Evolutionary conservation across 345 rosid species (phyloP).

Genomic region (Euclidium syriacum): DNA sequence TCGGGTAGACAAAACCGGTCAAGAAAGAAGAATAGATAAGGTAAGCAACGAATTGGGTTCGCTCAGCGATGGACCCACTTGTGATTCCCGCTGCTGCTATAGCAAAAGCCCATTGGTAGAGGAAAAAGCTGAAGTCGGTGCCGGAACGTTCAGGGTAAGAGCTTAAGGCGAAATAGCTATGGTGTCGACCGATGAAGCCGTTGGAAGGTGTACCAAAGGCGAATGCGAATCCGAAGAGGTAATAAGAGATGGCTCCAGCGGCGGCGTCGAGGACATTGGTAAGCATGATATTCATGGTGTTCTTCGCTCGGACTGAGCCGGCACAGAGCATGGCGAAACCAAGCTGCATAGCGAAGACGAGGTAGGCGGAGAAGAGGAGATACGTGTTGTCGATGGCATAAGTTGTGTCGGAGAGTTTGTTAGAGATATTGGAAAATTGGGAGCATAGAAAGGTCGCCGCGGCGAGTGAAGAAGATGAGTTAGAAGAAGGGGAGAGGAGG

Average conservation of each 20-base stretch:
- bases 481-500: constrained; percentile 24
- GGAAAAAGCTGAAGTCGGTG: constrained; percentile 56
- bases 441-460: constrained; percentile 51
- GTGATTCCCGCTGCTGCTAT: constrained; percentile 80
- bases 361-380: constrained; percentile 80
- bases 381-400: constrained; percentile 61
- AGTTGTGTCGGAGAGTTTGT: constrained; percentile 39
- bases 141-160: constrained; percentile 21
- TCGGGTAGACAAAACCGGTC: constrained; percentile 70
- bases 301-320: constrained; percentile 74
- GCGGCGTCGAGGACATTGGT: constrained; percentile 77
- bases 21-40: constrained; percentile 61
- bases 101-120: constrained; percentile 79
- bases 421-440: constrained; percentile 31
- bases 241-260: constrained; percentile 63
- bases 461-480: constrained; percentile 16
- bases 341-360: constrained; percentile 76
- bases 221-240: constrained; percentile 70
- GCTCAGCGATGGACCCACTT: constrained; percentile 74
- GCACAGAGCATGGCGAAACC: constrained; percentile 90
- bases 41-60: constrained; percentile 78
- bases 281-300: constrained; percentile 84
- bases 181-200: constrained; percentile 62
- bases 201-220: constrained; percentile 77
- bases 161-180: constrained; percentile 42